Percentiles rank a stretch among this genome's conserved stretches.
Conservation (phyloP, 495 filamentous ascomycete genomes). For the Lophiostoma macrostomum region DNA sequence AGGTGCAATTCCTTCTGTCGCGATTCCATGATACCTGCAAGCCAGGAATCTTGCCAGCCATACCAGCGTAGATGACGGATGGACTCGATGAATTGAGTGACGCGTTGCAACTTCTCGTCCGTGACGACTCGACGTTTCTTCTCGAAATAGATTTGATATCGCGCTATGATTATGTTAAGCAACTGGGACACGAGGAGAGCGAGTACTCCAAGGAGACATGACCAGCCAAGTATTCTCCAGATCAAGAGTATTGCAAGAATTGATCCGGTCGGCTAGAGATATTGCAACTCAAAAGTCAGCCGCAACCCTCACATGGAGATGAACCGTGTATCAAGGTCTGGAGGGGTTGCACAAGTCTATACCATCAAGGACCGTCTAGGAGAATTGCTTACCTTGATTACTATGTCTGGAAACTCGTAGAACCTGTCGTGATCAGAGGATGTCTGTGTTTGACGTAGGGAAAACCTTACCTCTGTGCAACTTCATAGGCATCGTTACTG, state of each 20-base stretch:
- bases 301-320: no score
- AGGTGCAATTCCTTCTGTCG: constrained; percentile 64
- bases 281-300: no score
- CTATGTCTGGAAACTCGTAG: constrained; percentile 71
- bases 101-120: constrained; percentile 68
- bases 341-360: no score
- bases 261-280: constrained; percentile 65
- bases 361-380: no score
- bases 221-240: constrained; percentile 71
- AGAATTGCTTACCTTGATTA: no score
- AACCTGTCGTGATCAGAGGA: no score
- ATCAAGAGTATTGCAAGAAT: constrained; percentile 66
- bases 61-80: constrained; percentile 87
- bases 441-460: no score
- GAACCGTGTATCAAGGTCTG: no score
- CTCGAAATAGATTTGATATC: constrained; percentile 60
- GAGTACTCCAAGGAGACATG: constrained; percentile 69
- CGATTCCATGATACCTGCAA: constrained; percentile 66
- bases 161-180: constrained; percentile 61
- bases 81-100: constrained; percentile 75
- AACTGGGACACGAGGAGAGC: constrained; percentile 62
- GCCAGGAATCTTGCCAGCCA: constrained; percentile 80
- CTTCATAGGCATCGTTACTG: constrained; percentile 71
- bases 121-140: constrained; percentile 61
- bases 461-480: constrained; percentile 74